phyloP scores from a whole-genome alignment of 805 yeast genomes.

The Candida peoriensis region DNA sequence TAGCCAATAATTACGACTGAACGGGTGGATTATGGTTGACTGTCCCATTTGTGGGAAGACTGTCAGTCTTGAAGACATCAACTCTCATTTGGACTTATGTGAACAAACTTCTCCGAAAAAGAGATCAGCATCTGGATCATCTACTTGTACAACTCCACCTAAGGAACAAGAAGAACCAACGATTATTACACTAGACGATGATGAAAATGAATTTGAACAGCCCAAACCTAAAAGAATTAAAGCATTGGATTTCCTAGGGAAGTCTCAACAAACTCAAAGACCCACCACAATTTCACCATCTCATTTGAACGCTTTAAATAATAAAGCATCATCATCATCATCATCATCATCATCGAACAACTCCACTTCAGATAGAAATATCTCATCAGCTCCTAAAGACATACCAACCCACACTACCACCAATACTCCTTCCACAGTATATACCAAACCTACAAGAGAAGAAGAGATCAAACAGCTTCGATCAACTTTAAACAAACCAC shows the following conservation, averaged over 20 bases:
- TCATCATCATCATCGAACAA: neutral
- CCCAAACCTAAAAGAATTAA: conserved; percentile 6
- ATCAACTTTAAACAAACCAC: conserved; percentile 31
- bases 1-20: neutral
- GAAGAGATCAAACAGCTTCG: conserved; percentile 16
- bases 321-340: neutral
- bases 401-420: neutral
- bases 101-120: conserved; percentile 7
- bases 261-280: too few species aligned
- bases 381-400: neutral
- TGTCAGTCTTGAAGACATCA: conserved; percentile 15
- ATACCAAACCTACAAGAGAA: conserved; percentile 5
- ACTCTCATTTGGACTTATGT: conserved; percentile 22
- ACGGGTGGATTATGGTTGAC: conserved; percentile 16
- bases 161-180: too few species aligned
- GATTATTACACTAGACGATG: conserved; percentile 3
- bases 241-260: neutral
- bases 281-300: too few species aligned
- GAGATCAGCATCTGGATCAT: conserved; percentile 9
- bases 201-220: neutral
- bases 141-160: conserved; percentile 11
- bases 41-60: conserved; percentile 23
- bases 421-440: conserved; percentile 1
- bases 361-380: neutral
- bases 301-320: too few species aligned